Evolutionary conservation across 352 stramenopile genomes (phyloP), one percentile per base, ranked within the genome.

Genomic region (Pythium pyrilobum): DNA sequence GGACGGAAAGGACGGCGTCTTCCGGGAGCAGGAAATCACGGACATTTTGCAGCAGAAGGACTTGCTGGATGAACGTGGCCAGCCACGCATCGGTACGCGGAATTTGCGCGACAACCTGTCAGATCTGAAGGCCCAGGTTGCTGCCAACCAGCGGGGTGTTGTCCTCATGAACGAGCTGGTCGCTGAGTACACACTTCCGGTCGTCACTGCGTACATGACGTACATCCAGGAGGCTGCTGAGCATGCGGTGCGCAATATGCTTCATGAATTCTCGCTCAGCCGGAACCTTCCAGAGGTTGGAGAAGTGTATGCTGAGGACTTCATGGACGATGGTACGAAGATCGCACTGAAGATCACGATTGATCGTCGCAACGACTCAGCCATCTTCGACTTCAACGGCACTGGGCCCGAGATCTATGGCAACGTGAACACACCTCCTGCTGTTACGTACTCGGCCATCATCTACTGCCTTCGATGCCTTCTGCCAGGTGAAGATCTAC

Each of bases 401-500:
- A 99, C 97, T 23, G 96, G 96, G 1, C 87, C 92, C 3, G 95
- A 99, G 71, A 96, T 99, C 8, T 92, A 96, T 48, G 96, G 95
- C 20, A 99, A 99, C 66, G 80, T 98, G 23, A 99, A 99, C 69
- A 97, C 96, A 1, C 97, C 97, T 15, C 96, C 96, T 10, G 96
- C 97, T 0, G 96, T 99, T 21, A 99, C 96, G 18, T 98, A 98
- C 56, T 98, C 94, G 24, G 97, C 97, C 23, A 98, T 99, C 55
- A 99, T 99, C 62, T 99, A 99, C 80, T 98, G 92, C 40, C 67
- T 99, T 7, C 90, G 97, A 4, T 99, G 94, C 55, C 60, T 99
- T 43, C 74, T 99, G 29, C 77, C 76, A 10, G 82, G 79, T 11
- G 82, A 95, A 42, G 95, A 98, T 54, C 85, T 99, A 61, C 97